Percentiles rank a stretch among this genome's conserved stretches.
These are phyloP conservation scores for Fragaria nilgerrensis DNA, from an alignment of 306 rosid species.

Conservation along the genomic window DNA sequence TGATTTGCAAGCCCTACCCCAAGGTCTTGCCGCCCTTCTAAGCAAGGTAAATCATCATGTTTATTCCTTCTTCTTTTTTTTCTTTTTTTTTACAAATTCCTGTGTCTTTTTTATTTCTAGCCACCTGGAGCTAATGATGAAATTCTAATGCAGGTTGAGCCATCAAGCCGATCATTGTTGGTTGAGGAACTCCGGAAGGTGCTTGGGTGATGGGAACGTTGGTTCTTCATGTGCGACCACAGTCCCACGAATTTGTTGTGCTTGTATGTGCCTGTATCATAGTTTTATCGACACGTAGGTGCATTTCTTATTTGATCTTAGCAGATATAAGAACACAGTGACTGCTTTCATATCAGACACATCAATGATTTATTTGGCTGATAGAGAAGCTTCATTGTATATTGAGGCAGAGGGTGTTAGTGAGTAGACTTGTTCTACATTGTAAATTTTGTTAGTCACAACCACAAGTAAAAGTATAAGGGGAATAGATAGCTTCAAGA, in stretches of 20 bases:
- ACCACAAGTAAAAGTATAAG: background rate
- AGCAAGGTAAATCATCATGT: slow-evolving; percentile 65
- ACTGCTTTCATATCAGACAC: slow-evolving; percentile 6
- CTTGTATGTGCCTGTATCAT: slow-evolving; percentile 10
- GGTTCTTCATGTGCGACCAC: background rate
- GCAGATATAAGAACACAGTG: slow-evolving; percentile 18
- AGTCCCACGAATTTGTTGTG: background rate
- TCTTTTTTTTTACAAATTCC: slow-evolving; percentile 4
- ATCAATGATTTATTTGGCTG: background rate
- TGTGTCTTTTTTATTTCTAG: slow-evolving; percentile 12
- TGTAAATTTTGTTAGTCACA: slow-evolving; percentile 27
- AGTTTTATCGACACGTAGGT: background rate
- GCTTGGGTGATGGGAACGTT: slow-evolving; percentile 39
- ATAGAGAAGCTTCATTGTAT: slow-evolving; percentile 12
- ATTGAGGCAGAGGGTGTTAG: slow-evolving; percentile 6
- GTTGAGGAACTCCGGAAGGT: slow-evolving; percentile 73
- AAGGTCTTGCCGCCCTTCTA: slow-evolving; percentile 86
- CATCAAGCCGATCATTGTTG: slow-evolving; percentile 53
- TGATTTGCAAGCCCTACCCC: slow-evolving; percentile 89
- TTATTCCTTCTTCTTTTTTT: background rate
- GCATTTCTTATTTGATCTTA: slow-evolving; percentile 10
- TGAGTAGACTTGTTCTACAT: background rate
- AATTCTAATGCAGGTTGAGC: slow-evolving; percentile 63
- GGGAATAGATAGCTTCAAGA: slow-evolving; percentile 13
- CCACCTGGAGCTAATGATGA: slow-evolving; percentile 28